A percentile compares a stretch with the other conserved stretches of the same genome.
Evolutionary conservation across 2,329 filamentous ascomycete species (phyloP).

Genomic region (Graphilbum fragrans): DNA sequence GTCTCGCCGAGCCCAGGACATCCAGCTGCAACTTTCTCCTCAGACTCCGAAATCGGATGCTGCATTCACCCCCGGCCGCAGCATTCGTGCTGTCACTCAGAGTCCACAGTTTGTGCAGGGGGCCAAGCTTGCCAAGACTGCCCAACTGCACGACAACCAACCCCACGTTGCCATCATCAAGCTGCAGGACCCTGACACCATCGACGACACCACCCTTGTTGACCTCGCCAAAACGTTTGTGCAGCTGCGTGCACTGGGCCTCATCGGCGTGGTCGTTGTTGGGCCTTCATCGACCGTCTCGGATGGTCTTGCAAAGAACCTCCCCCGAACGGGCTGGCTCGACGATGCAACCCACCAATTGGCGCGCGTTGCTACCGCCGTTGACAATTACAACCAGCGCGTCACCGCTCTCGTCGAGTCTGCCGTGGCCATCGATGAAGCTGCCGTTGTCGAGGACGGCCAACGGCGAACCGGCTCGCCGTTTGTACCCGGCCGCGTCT

Average conservation of each 20-base stretch:
- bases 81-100: slow-evolving; percentile 17
- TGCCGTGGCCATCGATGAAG: slow-evolving; percentile 28
- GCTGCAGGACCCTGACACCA: slow-evolving; percentile 58
- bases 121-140: slow-evolving; percentile 8
- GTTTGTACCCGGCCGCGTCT: slow-evolving; percentile 20
- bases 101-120: slow-evolving; percentile 25
- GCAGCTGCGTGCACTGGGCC: slow-evolving; percentile 70
- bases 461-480: slow-evolving; percentile 15
- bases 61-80: slow-evolving; percentile 8
- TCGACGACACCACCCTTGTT: slow-evolving; percentile 55
- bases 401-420: slow-evolving; percentile 57
- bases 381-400: slow-evolving; percentile 56
- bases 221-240: slow-evolving; percentile 75
- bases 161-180: slow-evolving; percentile 80
- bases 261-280: slow-evolving; percentile 48
- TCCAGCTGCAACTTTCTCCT: background rate
- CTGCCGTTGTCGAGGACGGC: slow-evolving; percentile 5
- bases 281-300: background rate
- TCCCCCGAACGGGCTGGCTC: slow-evolving; percentile 18
- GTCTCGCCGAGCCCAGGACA: slow-evolving; percentile 8
- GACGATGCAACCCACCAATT: slow-evolving; percentile 44
- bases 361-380: slow-evolving; percentile 59
- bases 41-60: background rate
- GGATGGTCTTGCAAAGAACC: slow-evolving; percentile 64
- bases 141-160: slow-evolving; percentile 19